Evolutionary conservation across 1,284 basidiomycete genomes (phyloP), one percentile per base, ranked within the genome.

Genomic region (Sphagnurus paluster): DNA sequence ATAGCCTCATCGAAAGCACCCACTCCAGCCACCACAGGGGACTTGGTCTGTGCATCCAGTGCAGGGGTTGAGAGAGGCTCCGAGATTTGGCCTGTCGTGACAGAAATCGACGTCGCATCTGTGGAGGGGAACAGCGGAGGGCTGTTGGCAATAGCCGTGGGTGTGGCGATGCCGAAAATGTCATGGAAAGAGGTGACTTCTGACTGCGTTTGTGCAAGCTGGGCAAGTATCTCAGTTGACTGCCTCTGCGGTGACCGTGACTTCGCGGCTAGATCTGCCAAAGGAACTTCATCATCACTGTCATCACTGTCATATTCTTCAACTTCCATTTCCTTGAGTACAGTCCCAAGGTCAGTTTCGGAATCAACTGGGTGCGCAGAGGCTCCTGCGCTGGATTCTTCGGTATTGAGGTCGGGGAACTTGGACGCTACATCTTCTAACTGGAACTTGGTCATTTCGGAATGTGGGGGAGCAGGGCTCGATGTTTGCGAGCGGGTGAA

Each of bases 1-100:
- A 87, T 74, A 1, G 83, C 81, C 57, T 87, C 79, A 57, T 92
- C 87, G 54, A 93, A 90, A 39, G 84, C 86, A 49, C 73, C 81
- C 1, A 83, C 71, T 34, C 78, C 80, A n/a, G 73, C 68, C 49
- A 65, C 43, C 6, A 52, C 19, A 20, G 64, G 58, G 13, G 56
- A 40, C 8, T 64, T 64, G 37, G n/a, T n/a, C n/a, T 60, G 58
- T 33, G 66, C 59, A 14, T 7, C 11, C 11, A 56, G 33, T 2
- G 41, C 34, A 35, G 53, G 35, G 36, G 29, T 36, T 14, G 56
- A 38, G 36, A 55, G 39, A n/a, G 46, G 9, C 46, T 42, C 39
- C 24, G 29, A 49, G 44, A 62, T 63, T 20, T 54, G 50, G 1
- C 62, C 37, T 9, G 66, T 48, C 5, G n/a, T 61, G 56, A 37